Base-by-base conservation (phyloP, 1,284 basidiomycete genomes). In the Trichosporon sp. region DNA sequence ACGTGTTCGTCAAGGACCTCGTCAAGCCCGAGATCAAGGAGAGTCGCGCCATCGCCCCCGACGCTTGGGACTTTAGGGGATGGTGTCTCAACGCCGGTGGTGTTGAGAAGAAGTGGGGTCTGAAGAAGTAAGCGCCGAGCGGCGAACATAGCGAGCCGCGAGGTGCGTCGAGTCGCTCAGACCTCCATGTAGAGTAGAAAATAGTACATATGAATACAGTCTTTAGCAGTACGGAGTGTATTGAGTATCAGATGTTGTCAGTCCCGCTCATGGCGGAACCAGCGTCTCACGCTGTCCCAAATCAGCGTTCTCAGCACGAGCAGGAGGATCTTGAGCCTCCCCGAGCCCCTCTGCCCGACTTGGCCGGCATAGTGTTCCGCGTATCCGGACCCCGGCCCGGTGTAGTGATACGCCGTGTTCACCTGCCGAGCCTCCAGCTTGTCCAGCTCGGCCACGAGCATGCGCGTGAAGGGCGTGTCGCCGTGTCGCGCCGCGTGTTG, bases 391-490 rank as follows among this genome's bases (percentile, higher is more conserved):
- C 31, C 32, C 2, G n/a, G 51, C 19, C 4, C 8, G 4, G 48
- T 37, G 35, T 37, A 37, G 35, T 5, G 35, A 37, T 37, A 37
- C 8, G 19, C 46, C 46, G 46, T 4, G n/a, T 48, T 6, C 35
- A 37, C 35, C 38, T 40, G 46, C 19, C 46, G 51, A 11, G 12
- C 31, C 56, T 61, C 56, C 2, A 61, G 56, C 56, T 35, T 32
- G 32, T 61, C 56, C 12, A 61, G 56, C 56, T 61, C 56, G 11
- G 32, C 56, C 26, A 35, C 56, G 26, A 61, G 26, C 56, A 61
- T 61, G 56, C 56, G 56, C 14, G 56, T 61, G 12, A 61, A 35
- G 2, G 56, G 56, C 11, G 56, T 61, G 14, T 61, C 56, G 14
- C 56, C 56, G 12, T 21, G 26, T 31, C 35, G 56, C 12, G 31